Percentiles rank a stretch among this genome's conserved stretches.
These are phyloP conservation scores for Phytophthora constricta DNA, from an alignment of 352 stramenopile genomes.

Conservation along the genomic window DNA sequence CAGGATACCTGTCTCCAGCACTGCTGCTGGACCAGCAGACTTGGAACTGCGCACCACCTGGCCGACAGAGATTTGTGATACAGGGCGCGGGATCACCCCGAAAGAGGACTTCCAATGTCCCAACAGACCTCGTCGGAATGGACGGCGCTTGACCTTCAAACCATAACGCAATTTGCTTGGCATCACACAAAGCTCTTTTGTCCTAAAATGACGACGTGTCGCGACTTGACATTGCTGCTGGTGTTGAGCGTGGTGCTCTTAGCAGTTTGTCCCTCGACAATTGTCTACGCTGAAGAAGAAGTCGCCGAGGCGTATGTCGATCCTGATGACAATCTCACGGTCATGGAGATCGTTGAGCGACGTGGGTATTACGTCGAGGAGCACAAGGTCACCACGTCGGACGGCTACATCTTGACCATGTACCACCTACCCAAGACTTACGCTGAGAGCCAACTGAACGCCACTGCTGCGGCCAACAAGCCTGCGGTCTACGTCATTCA, in stretches of 20 bases:
- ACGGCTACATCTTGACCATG: conserved; percentile 66
- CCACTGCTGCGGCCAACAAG: conserved; percentile 37
- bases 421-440: conserved; percentile 57
- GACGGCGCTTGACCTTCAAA: background rate
- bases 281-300: conserved; percentile 22
- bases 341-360: conserved; percentile 28
- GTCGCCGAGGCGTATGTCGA: conserved; percentile 40
- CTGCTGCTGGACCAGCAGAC: conserved; percentile 25
- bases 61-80: conserved; percentile 3
- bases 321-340: no score
- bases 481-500: conserved; percentile 58
- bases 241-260: no score
- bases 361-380: conserved; percentile 55
- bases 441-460: conserved; percentile 42
- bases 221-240: conserved; percentile 23
- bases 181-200: conserved; percentile 6
- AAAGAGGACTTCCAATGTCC: no score
- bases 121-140: background rate
- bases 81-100: no score
- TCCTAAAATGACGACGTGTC: conserved; percentile 15
- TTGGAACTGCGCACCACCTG: conserved; percentile 32
- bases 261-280: background rate
- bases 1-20: conserved; percentile 1
- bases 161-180: conserved; percentile 28
- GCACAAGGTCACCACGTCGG: conserved; percentile 52